Evolutionary conservation across 169 alveolate genomes (phyloP).

Genomic region (Cryptosporidium sp.): DNA sequence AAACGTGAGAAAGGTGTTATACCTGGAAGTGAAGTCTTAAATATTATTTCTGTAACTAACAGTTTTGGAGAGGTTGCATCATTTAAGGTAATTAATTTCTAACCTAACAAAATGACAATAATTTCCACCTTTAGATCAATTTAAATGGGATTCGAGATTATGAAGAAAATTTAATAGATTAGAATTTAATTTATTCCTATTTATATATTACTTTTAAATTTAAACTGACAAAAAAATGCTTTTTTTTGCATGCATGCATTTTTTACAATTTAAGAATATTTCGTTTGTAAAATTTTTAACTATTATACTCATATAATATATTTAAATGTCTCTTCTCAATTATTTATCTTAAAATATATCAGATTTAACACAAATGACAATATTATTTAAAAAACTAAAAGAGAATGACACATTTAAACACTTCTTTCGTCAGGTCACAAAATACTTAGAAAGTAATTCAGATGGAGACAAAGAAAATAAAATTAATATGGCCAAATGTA

Average conservation of each 20-base stretch:
- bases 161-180: not conserved
- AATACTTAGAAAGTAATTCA: not conserved
- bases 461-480: not conserved
- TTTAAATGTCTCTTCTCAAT: not conserved
- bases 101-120: not conserved
- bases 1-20: not conserved
- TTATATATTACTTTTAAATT: not conserved
- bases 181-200: not conserved
- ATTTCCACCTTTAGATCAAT: not conserved
- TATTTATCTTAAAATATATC: not conserved
- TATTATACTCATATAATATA: no score
- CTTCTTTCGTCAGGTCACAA: not conserved
- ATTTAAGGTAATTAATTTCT: slow-evolving; percentile 38
- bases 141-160: slow-evolving; percentile 31
- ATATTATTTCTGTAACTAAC: slow-evolving; percentile 7
- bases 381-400: not conserved
- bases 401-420: not conserved
- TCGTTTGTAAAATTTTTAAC: not conserved
- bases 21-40: not conserved
- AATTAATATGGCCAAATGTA: not conserved
- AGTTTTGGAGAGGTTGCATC: slow-evolving; percentile 42
- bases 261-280: not conserved
- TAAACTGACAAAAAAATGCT: not conserved
- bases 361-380: not conserved
- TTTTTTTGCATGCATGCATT: slow-evolving; percentile 13